Base-by-base conservation (phyloP, 2,329 filamentous ascomycete species). In the Aphanoascus verrucosus region DNA sequence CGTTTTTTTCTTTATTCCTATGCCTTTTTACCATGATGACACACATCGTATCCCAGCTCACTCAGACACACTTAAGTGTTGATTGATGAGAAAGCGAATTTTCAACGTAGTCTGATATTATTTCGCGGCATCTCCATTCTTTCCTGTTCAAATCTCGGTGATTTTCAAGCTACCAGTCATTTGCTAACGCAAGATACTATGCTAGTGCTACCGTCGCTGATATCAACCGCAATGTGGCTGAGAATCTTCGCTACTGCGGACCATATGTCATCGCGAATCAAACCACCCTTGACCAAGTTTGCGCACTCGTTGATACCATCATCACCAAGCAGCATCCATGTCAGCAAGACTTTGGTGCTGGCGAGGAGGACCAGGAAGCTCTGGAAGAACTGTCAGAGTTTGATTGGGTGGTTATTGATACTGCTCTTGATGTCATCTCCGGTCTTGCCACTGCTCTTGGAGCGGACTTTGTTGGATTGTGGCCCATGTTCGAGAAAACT, bases 21-120 rank as follows among this genome's bases (percentile, higher is more conserved):
- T 40, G 43, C 45, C 40, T 34, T 20, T 42, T 53, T 57, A 67
- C 72, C 65, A 84, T 88, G 89, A 96, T 96, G 89, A 95, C 73
- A 77, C 80, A 76, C 72, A 81, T 83, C 87, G 88, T 90, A 91
- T 91, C 91, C 89, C 90, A 96, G 90, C 90, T 96, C 91, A 96
- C 90, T 95, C 88, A 87, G 86, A 97, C 84, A 84, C 87, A 80
- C 75, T 74, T 74, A 68, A 82, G 86, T 82, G 23, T 28, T 28
- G 82, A 74, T 83, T 94, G 88, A 86, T 88, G 88, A 84, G 84
- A 93, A 94, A 73, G 76, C 88, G 85, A 79, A 81, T 73, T 77
- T 70, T 63, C 50, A 50, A 52, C 50, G 34, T 67, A 48, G 45
- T 41, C 55, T 57, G 55, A 57, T 51, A 47, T 49, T n/a, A n/a